Base-by-base conservation (phyloP, 1,284 basidiomycete species). In the Pisolithus thermaeus region DNA sequence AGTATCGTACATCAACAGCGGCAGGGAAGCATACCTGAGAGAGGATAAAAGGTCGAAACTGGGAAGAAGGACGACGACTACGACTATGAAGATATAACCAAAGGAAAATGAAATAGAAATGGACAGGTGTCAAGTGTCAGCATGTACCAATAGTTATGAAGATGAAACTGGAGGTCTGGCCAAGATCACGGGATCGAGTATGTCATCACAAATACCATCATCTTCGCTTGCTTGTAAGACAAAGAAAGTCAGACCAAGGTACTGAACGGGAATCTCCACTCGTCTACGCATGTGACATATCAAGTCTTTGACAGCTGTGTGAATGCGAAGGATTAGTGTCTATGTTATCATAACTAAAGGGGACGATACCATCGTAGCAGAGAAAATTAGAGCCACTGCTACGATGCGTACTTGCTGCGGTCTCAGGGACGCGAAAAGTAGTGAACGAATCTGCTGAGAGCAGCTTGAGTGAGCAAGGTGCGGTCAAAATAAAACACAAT, bases 191-290 rank as follows among this genome's bases (percentile, higher is more conserved):
- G 25, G 25, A 7, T 7, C 4, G 5, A 27, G 25, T 27, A 7
- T 3, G 25, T 27, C 25, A 27, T 27, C 25, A 6, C 25, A 27
- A n/a, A n/a, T 20, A 20, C 18, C 18, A 20, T 83, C 80, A 55
- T 82, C 78, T 67, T 79, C 62, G 22, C 64, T 53, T 1, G 62
- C 79, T 77, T 67, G 67, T 47, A 30, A 8, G 9, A 11, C 62
- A 18, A 27, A 12, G 49, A 2, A 16, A 20, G 18, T 40, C 20
- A 5, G n/a, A 3, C 5, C 11, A 45, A 7, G 43, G 18, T 39
- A 16, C 38, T 8, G 8, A 18, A n/a, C 35, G n/a, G 32, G 7
- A 20, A 20, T 20, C 22, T 35, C 32, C 58, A 53, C 14, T 68
- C 52, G 16, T 61, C 23, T 63, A 70, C 70, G 9, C 60, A 63